phyloP scores from a whole-genome alignment of 208 protist species.

The Balamuthia mandrillaris region DNA sequence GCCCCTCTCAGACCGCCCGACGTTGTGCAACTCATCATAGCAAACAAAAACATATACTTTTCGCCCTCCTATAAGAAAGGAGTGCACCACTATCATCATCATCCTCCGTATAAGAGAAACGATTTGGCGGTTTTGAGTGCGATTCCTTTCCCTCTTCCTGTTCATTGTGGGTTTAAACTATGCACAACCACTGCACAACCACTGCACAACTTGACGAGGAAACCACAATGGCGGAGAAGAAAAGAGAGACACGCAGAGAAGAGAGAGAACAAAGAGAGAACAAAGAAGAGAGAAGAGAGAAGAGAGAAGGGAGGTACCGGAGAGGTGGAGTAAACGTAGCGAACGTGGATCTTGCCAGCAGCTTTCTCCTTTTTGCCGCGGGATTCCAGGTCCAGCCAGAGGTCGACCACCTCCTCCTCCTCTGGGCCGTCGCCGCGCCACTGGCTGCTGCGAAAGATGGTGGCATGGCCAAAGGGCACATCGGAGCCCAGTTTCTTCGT shows the following conservation, averaged over 20 bases:
- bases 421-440: neutral
- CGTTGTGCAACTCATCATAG: too few species aligned
- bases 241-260: neutral
- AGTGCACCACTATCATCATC: too few species aligned
- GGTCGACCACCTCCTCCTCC: slow-evolving; percentile 11
- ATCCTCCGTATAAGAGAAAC: too few species aligned
- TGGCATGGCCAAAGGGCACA: neutral
- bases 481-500: neutral
- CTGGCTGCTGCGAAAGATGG: neutral
- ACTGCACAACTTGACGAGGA: too few species aligned
- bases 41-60: too few species aligned
- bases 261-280: neutral
- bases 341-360: neutral
- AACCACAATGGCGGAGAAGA: neutral
- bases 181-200: too few species aligned
- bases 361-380: slow-evolving; percentile 1
- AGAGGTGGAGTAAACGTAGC: neutral
- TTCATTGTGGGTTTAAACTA: too few species aligned
- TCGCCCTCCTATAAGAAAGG: too few species aligned
- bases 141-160: too few species aligned
- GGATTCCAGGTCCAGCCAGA: neutral
- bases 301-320: neutral
- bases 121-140: too few species aligned
- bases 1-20: too few species aligned
- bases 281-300: neutral